phyloP scores from a whole-genome alignment of 1,284 basidiomycete genomes.

The Xerocomus nothofagi region DNA sequence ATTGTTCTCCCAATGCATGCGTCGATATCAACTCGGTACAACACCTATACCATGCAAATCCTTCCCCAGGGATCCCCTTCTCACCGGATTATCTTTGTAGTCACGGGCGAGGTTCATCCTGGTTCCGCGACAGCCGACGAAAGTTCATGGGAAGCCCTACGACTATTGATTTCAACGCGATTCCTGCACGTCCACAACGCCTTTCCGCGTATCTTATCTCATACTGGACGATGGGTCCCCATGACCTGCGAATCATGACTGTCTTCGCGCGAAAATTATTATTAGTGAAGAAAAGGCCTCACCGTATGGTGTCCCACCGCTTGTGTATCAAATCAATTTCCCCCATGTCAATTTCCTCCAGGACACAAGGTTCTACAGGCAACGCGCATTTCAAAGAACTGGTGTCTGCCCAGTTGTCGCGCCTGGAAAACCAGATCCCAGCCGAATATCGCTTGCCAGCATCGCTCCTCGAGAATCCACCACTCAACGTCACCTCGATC shows the following conservation, averaged over 20 bases:
- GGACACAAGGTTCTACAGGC: constrained; percentile 26
- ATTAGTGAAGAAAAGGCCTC: not conserved
- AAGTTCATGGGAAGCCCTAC: not conserved
- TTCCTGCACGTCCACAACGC: not conserved
- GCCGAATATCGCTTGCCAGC: constrained; percentile 14
- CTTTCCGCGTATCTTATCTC: not conserved
- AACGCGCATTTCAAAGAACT: constrained; percentile 20
- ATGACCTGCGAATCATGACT: constrained; percentile 1
- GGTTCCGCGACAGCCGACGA: not conserved
- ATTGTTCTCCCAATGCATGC: not conserved
- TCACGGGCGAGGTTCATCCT: too few relatives aligned
- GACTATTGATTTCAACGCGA: not conserved
- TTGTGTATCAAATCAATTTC: not conserved
- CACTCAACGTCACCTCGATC: constrained; percentile 31
- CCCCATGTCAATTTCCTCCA: constrained; percentile 24
- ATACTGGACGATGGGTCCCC: not conserved
- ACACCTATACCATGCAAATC: too few relatives aligned
- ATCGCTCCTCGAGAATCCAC: constrained; percentile 20
- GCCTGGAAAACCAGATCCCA: constrained; percentile 29
- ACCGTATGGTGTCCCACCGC: not conserved
- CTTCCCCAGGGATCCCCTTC: too few relatives aligned
- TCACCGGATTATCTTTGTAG: too few relatives aligned
- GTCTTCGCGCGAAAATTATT: not conserved
- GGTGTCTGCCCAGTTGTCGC: constrained; percentile 19
- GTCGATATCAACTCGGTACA: not conserved